A percentile compares a stretch with the other conserved stretches of the same genome.
Evolutionary conservation across 108 stramenopile species (phyloP).

Genomic region (Nitzschia sp.): DNA sequence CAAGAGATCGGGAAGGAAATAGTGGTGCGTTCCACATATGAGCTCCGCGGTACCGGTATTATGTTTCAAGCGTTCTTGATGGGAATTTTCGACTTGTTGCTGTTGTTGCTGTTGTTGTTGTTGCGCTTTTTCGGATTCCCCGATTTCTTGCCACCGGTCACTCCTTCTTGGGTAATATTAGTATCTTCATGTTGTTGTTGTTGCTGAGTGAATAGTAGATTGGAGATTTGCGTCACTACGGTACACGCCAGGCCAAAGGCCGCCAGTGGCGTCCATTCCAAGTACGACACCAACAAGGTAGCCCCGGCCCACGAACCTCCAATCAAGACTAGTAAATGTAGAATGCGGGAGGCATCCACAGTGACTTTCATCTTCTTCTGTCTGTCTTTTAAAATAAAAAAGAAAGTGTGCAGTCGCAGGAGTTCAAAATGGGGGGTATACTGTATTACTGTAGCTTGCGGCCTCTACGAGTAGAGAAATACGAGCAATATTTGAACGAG

Average conservation of each 20-base stretch:
- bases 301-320: neutral
- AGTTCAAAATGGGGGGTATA: too few relatives aligned
- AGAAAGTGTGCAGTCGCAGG: too few relatives aligned
- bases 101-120: constrained; percentile 9
- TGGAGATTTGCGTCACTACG: constrained; percentile 12
- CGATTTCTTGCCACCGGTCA: neutral
- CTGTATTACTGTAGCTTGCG: too few relatives aligned
- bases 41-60: too few relatives aligned
- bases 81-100: neutral
- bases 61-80: too few relatives aligned
- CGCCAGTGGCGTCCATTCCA: constrained; percentile 10
- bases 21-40: too few relatives aligned
- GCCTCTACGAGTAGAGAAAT: too few relatives aligned
- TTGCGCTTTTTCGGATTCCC: neutral
- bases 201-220: neutral
- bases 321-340: constrained; percentile 5
- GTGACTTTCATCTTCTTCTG: constrained; percentile 54
- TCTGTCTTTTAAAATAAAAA: too few relatives aligned
- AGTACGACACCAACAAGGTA: neutral
- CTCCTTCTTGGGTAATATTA: neutral
- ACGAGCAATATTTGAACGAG: too few relatives aligned
- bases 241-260: constrained; percentile 16
- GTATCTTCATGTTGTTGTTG: neutral
- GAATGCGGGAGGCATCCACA: constrained; percentile 53
- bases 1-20: too few relatives aligned